Evolutionary conservation across 2,329 filamentous ascomycete species (phyloP), one percentile per base, ranked within the genome.

Genomic region (Cytospora piceicola): DNA sequence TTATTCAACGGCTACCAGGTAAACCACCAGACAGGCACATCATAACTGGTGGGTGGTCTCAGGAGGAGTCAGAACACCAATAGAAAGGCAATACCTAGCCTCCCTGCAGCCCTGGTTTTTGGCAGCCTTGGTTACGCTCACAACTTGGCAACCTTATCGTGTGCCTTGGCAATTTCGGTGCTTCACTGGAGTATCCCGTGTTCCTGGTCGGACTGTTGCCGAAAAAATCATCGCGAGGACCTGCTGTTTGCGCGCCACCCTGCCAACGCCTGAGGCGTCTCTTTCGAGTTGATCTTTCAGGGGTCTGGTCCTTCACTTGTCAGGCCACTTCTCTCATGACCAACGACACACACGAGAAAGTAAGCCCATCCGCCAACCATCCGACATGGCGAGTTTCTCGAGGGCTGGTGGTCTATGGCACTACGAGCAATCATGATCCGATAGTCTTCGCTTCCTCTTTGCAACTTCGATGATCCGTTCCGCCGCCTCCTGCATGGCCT

Each of bases 311-410:
- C 27, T 22, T 53, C 30, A 57, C 27, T 42, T 42, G 63, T 65
- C 63, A 65, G 57, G 39, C 63, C 63, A 65, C 53, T 65, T 58
- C 63, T 65, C 63, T 65, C 63, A 51, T 65, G 63, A 65, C 39
- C 39, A 27, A 22, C n/a, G 39, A 42, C 39, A 20, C 39, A 42
- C 39, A 20, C 39, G 39, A 42, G 17, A 20, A n/a, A 42, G 3
- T 42, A 15, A n/a, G n/a, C 17, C 46, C 46, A 22, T 5, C n/a
- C 46, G n/a, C 46, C 46, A 24, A 24, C n/a, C 46, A 24, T 49
- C 46, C 22, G n/a, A 49, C 46, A 49, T 49, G 46, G n/a, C 46
- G n/a, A 36, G 22, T n/a, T 49, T 7, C 22, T 49, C 46, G 1
- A 49, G 12, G 8, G 17, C 17, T 46, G 42, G 42, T 46, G 42